Evolutionary conservation across 257 asterid genomes (phyloP).

Genomic region (Coffea eugenioides): DNA sequence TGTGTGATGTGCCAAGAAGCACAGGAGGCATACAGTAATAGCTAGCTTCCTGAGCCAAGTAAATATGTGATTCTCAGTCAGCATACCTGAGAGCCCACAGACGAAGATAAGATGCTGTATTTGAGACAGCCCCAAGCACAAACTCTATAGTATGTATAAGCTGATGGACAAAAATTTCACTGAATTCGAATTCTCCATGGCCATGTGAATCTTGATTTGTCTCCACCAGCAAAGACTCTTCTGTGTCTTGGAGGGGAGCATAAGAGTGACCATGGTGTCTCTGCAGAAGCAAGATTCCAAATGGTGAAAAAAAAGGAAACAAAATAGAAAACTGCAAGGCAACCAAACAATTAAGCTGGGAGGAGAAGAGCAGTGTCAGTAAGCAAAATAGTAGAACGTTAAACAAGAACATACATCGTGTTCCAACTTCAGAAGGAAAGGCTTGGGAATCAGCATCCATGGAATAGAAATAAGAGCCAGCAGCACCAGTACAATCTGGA

Average conservation of each 20-base stretch:
- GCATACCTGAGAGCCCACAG: constrained; percentile 98
- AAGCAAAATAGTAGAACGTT: constrained; percentile 11
- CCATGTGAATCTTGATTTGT: constrained; percentile 69
- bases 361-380: constrained; percentile 2
- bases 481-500: constrained; percentile 67
- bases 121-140: constrained; percentile 99
- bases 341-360: not conserved
- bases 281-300: constrained; percentile 40
- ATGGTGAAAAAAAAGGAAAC: constrained; percentile 5
- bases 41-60: not conserved
- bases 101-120: constrained; percentile 99
- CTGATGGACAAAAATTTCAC: constrained; percentile 95
- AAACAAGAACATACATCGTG: constrained; percentile 54
- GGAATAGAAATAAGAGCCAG: constrained; percentile 84
- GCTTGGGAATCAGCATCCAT: constrained; percentile 98
- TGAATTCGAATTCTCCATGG: constrained; percentile 94
- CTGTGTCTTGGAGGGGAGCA: constrained; percentile 66
- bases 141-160: constrained; percentile 97
- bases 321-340: not conserved
- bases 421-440: constrained; percentile 68
- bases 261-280: constrained; percentile 87
- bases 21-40: not conserved
- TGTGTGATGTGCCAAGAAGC: not conserved
- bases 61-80: constrained; percentile 10
- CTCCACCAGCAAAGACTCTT: constrained; percentile 76